Evolutionary conservation across 495 filamentous ascomycete species (phyloP), one percentile per base, ranked within the genome.

Genomic region (Pyrenula aspistea): DNA sequence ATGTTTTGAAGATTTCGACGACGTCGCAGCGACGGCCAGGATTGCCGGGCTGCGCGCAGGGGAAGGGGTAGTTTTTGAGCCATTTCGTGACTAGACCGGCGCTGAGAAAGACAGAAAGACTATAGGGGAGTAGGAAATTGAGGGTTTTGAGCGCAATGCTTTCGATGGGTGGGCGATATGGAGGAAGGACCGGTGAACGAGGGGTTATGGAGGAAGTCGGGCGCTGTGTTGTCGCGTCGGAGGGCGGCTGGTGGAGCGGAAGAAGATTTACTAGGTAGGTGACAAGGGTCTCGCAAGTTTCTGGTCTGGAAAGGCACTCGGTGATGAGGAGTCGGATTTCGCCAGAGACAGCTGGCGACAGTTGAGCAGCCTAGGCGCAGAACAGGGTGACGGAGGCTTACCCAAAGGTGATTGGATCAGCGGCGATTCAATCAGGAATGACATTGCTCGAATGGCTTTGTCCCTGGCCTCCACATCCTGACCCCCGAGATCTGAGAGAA

Each of bases 21-120:
- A 72, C 67, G 57, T 76, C 70, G 49, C 71, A 68, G 23, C 64
- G 63, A 2, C 72, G 69, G 70, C 66, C 31, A 70, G 64, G 10
- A 61, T 55, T 49, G 61, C 49, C 24, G 66, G 69, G 15, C 8
- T 19, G 53, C 19, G 51, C 36, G 49, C 73, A 77, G 15, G 74
- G 74, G 49, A 78, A 80, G 2, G 77, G 77, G 57, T 79, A 80
- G 22, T 72, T 70, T 53, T 53, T 56, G 4, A 80, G 70, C 77
- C 77, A 80, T 2, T 70, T 67, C 48, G 67, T 72, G 19, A 80
- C 59, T 2, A 80, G 56, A 10, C 75, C 75, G 1, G 75, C 72
- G 57, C 73, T 67, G 25, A 75, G 48, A 2, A 71, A 73, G 12
- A 59, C 67, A 0, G 72, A 63, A 1, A 74, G 58, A 31, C 74